Base-by-base conservation (phyloP, 495 filamentous ascomycete genomes). In the Lasiosphaeria ovina region DNA sequence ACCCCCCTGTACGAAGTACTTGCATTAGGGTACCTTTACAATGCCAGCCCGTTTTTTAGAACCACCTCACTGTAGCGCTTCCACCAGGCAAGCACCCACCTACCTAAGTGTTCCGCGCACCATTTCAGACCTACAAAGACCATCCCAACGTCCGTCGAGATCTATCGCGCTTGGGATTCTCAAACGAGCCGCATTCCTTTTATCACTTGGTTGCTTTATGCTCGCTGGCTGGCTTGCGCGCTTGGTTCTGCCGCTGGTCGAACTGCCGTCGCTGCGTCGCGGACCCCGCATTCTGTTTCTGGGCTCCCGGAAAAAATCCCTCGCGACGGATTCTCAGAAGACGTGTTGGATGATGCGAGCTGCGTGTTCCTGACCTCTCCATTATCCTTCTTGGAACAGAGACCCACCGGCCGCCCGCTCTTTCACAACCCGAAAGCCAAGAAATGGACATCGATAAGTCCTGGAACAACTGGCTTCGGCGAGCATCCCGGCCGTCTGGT, bases 401-500 rank as follows among this genome's bases (percentile, higher is more conserved):
- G 24, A 24, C 49, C 42, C 14, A 16, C 44, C 54, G 7, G 38
- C 54, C 33, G 36, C 35, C 35, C 11, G n/a, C 6, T 24, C 11
- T 36, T 17, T 54, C 34, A 17, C 4, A 16, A 34, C 4, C 55
- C 17, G 9, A n/a, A 31, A 17, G 32, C 14, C 16, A 16, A 49
- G 42, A 57, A 4, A 59, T 44, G 47, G 57, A 59, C 17, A 6
- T 59, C 47, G 35, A 51, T n/a, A 35, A 17, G 17, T 50, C 44
- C 11, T 59, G 57, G 57, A 59, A 14, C 31, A 35, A 24, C 14
- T 49, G 17, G 9, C 35, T 57, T 40, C 40, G 57, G n/a, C 31
- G 31, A 14, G 14, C 24, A 11, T 58, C 44, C 31, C 40, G 24
- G 11, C 50, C 8, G 31, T 31, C 17, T 12, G 50, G 3, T 24